These are phyloP conservation scores for Gastrolobium villosum DNA, from an alignment of 306 rosid species.

Conservation along the genomic window DNA sequence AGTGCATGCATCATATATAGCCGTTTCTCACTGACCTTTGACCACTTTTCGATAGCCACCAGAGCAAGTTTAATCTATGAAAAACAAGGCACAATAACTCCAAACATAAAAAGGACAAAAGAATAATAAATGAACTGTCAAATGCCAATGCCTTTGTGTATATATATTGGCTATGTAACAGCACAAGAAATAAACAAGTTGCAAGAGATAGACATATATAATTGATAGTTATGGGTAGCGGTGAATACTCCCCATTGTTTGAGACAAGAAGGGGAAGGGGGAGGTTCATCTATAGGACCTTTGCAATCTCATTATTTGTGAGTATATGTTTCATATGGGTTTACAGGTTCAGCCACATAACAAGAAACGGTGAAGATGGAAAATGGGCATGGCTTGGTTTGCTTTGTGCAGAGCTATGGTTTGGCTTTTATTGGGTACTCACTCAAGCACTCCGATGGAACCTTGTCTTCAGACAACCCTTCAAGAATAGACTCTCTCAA, in stretches of 20 bases:
- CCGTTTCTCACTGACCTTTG: not conserved
- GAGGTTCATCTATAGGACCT: conserved; percentile 54
- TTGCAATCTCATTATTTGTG: conserved; percentile 59
- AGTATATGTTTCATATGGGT: conserved; percentile 75
- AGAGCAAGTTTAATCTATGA: not conserved
- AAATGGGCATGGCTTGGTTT: conserved; percentile 71
- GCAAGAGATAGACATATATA: not conserved
- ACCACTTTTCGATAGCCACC: not conserved
- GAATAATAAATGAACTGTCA: not conserved
- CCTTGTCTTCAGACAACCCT: conserved; percentile 60
- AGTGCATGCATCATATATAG: not conserved
- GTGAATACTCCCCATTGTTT: conserved; percentile 54
- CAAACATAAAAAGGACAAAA: too few relatives aligned
- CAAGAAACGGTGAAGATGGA: conserved; percentile 47
- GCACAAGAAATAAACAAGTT: conserved; percentile 2
- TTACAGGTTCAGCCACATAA: conserved; percentile 63
- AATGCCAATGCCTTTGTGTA: not conserved
- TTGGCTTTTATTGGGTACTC: conserved; percentile 81
- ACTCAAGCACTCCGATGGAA: conserved; percentile 80
- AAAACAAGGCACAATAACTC: not conserved
- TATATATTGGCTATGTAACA: not conserved
- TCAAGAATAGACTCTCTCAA: conserved; percentile 65
- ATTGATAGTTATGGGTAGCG: conserved; percentile 31
- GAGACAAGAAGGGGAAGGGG: conserved; percentile 65
- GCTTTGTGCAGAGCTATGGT: conserved; percentile 81